Percentiles rank a stretch among this genome's conserved stretches.
Evolutionary conservation across 176 grass and related monocot species (phyloP).

Genomic region (Aegilops longissima): DNA sequence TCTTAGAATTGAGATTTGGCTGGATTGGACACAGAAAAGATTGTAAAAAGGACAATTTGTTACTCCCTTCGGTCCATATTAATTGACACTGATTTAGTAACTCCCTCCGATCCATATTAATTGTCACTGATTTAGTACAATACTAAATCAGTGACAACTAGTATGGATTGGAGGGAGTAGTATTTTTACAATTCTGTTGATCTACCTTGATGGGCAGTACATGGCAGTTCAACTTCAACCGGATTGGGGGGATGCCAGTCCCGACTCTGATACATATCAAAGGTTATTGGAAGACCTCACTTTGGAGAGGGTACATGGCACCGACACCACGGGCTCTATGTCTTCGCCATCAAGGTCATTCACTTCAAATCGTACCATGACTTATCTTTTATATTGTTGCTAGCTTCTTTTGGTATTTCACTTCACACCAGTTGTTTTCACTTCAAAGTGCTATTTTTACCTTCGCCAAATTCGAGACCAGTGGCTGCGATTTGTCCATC

Average conservation of each 20-base stretch:
- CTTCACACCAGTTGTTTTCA: not conserved
- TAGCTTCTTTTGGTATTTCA: not conserved
- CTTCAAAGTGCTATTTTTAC: not conserved
- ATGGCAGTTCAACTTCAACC: not conserved
- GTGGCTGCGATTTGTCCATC: not conserved
- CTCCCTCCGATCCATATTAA: too few species aligned
- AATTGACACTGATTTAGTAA: too few species aligned
- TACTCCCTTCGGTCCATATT: too few species aligned
- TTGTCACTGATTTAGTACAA: too few species aligned
- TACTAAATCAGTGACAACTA: too few species aligned
- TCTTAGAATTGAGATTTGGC: not conserved
- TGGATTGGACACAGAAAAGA: too few species aligned
- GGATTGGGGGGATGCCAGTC: not conserved
- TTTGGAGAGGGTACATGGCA: not conserved
- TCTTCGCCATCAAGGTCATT: constrained; percentile 27
- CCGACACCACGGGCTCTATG: not conserved
- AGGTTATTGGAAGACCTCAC: constrained; percentile 37
- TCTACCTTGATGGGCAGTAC: constrained; percentile 14
- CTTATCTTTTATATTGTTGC: not conserved
- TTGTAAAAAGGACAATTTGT: too few species aligned
- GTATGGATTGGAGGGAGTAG: too few species aligned
- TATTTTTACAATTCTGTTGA: not conserved
- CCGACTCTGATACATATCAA: constrained; percentile 8
- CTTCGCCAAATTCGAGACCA: not conserved
- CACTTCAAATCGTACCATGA: not conserved